Conservation (phyloP, 73 alveolate species). For the Symbiodinium natans region DNA sequence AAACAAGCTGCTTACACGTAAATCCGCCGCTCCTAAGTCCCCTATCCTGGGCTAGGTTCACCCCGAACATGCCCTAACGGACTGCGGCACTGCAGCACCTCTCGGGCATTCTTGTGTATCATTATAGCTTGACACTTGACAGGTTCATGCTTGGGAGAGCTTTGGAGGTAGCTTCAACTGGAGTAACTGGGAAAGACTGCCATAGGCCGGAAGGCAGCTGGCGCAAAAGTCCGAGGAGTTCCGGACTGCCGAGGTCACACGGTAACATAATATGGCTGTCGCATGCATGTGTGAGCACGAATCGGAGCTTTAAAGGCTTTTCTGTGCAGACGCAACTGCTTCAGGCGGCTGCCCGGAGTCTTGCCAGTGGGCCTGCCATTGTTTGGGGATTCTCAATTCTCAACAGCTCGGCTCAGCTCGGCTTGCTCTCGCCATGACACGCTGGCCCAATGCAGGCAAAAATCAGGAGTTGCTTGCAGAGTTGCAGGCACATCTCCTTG, state of each 20-base stretch:
- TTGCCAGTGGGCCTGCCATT: conserved; percentile 32
- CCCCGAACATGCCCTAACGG: too few species aligned
- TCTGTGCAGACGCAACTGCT: background rate
- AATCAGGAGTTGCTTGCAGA: background rate
- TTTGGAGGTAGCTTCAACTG: background rate
- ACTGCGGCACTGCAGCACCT: too few species aligned
- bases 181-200: background rate
- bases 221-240: conserved; percentile 79
- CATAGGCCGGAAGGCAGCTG: conserved; percentile 84
- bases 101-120: too few species aligned
- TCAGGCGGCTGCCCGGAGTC: conserved; percentile 33
- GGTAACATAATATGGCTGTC: too few species aligned
- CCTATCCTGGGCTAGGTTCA: too few species aligned
- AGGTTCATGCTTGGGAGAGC: background rate
- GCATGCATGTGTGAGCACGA: background rate
- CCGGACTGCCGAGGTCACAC: conserved; percentile 26
- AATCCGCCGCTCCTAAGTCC: too few species aligned
- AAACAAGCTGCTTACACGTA: too few species aligned
- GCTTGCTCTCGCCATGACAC: too few species aligned
- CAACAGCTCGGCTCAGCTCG: too few species aligned
- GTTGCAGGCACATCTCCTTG: background rate
- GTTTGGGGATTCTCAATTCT: too few species aligned
- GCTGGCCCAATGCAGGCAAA: background rate
- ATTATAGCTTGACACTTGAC: too few species aligned
- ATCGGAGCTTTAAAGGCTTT: background rate